Evolutionary conservation across 345 rosid genomes (phyloP).

Genomic region (Moricandia arvensis): DNA sequence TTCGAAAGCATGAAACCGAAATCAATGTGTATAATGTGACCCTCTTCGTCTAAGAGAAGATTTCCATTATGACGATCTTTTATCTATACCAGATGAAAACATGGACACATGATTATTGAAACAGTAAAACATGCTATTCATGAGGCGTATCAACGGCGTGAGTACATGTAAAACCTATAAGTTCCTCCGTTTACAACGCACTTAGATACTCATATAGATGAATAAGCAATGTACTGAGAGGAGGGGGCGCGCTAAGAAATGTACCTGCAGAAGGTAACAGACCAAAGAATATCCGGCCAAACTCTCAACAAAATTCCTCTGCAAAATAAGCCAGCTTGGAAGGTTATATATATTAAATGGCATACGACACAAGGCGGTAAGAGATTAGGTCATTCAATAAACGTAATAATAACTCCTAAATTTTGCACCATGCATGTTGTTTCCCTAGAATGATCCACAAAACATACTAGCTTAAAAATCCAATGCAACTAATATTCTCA

Average conservation of each 20-base stretch:
- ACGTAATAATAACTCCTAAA: slow-evolving; percentile 1
- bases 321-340: slow-evolving; percentile 34
- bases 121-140: neutral
- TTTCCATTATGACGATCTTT: slow-evolving; percentile 99
- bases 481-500: slow-evolving; percentile 15
- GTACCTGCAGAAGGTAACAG: slow-evolving; percentile 96
- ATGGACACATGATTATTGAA: neutral
- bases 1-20: slow-evolving; percentile 99
- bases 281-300: slow-evolving; percentile 99
- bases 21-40: slow-evolving; percentile 98
- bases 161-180: neutral
- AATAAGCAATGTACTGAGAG: slow-evolving; percentile 3
- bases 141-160: neutral
- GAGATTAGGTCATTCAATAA: neutral
- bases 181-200: slow-evolving; percentile 1
- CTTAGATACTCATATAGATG: neutral
- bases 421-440: slow-evolving; percentile 10
- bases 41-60: slow-evolving; percentile 92
- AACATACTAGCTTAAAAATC: slow-evolving; percentile 2
- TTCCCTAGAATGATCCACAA: slow-evolving; percentile 3
- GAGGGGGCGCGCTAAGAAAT: neutral
- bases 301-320: slow-evolving; percentile 99
- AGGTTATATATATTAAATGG: slow-evolving; percentile 10
- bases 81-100: slow-evolving; percentile 44
- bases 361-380: neutral